Percentiles rank a stretch among this genome's conserved stretches.
phyloP scores from a whole-genome alignment of 108 stramenopile genomes.

The Fragilariopsis cylindrus region DNA sequence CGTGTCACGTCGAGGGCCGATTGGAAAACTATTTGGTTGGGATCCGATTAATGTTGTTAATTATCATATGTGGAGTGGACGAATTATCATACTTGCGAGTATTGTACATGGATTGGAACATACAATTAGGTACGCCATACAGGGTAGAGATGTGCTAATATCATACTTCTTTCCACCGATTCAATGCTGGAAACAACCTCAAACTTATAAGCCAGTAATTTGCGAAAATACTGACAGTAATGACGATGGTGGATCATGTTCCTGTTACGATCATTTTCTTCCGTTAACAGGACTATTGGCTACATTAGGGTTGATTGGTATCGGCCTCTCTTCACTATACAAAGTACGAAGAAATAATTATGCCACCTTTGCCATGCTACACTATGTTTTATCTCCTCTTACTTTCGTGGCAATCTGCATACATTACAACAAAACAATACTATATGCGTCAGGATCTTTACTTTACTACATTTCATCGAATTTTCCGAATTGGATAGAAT shows the following conservation, averaged over 20 bases:
- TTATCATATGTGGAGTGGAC: constrained; percentile 59
- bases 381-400: constrained; percentile 37
- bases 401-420: constrained; percentile 40
- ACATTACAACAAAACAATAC: constrained; percentile 65
- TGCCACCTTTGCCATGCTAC: constrained; percentile 47
- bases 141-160: constrained; percentile 25
- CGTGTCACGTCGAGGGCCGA: constrained; percentile 38
- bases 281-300: constrained; percentile 57
- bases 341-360: constrained; percentile 48
- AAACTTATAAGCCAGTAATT: constrained; percentile 1
- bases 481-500: constrained; percentile 38
- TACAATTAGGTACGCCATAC: constrained; percentile 29
- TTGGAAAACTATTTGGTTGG: constrained; percentile 47
- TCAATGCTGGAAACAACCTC: constrained; percentile 42
- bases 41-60: constrained; percentile 22
- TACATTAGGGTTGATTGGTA: constrained; percentile 29
- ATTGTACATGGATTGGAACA: constrained; percentile 50
- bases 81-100: constrained; percentile 34
- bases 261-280: constrained; percentile 54
- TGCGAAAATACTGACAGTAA: constrained; percentile 21
- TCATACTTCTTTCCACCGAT: constrained; percentile 37
- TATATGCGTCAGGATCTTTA: constrained; percentile 55
- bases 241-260: constrained; percentile 27
- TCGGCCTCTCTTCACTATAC: constrained; percentile 42
- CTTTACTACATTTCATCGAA: constrained; percentile 59